These are phyloP conservation scores for Prunus mira DNA, from an alignment of 306 rosid species.

Conservation along the genomic window DNA sequence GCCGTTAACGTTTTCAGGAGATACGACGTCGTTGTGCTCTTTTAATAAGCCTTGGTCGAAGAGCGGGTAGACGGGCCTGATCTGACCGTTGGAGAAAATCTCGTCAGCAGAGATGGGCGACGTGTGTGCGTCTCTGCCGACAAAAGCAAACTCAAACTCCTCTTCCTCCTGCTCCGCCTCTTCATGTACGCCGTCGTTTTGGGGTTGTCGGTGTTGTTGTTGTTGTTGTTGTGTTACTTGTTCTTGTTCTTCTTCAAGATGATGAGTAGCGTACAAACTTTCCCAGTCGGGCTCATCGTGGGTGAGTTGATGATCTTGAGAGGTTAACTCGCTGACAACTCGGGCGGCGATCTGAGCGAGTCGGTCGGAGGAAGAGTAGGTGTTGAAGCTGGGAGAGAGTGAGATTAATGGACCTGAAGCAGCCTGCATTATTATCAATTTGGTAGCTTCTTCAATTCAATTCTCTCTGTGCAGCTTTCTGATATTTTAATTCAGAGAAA, in stretches of 20 bases:
- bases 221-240: not conserved
- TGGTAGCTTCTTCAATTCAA: not conserved
- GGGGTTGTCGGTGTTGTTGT: not conserved
- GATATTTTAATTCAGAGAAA: not conserved
- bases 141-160: conserved; percentile 63
- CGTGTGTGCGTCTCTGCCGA: conserved; percentile 32
- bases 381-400: conserved; percentile 69
- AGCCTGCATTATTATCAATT: conserved; percentile 29
- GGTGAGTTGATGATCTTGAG: not conserved
- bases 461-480: not conserved
- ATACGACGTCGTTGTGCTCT: not conserved
- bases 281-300: not conserved
- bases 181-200: not conserved
- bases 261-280: not conserved
- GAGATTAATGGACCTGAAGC: conserved; percentile 33
- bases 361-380: conserved; percentile 52
- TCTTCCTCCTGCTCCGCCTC: conserved; percentile 16
- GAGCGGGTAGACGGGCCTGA: conserved; percentile 62
- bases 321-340: conserved; percentile 49
- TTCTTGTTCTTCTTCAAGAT: not conserved
- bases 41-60: conserved; percentile 42
- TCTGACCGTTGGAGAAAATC: conserved; percentile 78
- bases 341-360: conserved; percentile 70
- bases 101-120: conserved; percentile 75
- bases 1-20: conserved; percentile 2